phyloP scores from a whole-genome alignment of 345 rosid genomes.

The Passiflora organensis region DNA sequence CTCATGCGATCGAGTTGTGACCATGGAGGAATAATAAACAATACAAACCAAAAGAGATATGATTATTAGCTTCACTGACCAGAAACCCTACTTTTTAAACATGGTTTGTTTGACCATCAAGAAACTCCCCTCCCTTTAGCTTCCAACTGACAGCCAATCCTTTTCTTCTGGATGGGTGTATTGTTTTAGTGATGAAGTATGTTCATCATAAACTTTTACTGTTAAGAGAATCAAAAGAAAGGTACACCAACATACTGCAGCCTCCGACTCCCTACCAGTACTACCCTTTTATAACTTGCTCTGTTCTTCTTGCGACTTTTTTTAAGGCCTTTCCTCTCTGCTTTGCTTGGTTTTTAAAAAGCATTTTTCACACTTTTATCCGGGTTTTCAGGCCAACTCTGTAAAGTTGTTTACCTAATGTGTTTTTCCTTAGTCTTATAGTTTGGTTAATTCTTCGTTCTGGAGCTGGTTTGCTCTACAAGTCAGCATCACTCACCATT shows the following conservation, averaged over 20 bases:
- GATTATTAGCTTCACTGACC: slow-evolving; percentile 29
- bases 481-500: too few relatives aligned
- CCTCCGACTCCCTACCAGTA: slow-evolving; percentile 29
- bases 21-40: slow-evolving; percentile 21
- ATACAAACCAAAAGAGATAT: slow-evolving; percentile 22
- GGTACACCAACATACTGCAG: slow-evolving; percentile 10
- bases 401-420: slow-evolving; percentile 8
- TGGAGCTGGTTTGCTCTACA: slow-evolving; percentile 6
- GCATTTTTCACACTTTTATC: slow-evolving; percentile 5
- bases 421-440: background rate
- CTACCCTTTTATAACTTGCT: background rate
- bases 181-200: background rate
- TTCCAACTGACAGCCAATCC: background rate
- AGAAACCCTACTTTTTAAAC: slow-evolving; percentile 2
- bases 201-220: background rate
- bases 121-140: background rate
- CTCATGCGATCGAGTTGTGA: slow-evolving; percentile 30
- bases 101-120: slow-evolving; percentile 25
- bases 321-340: too few relatives aligned
- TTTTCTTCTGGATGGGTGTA: background rate
- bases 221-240: background rate
- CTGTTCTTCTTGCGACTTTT: background rate
- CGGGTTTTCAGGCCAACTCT: slow-evolving; percentile 21
- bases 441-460: background rate
- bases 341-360: slow-evolving; percentile 13